These are phyloP conservation scores for Candida ponderosae DNA, from an alignment of 805 yeast species.

Conservation along the genomic window DNA sequence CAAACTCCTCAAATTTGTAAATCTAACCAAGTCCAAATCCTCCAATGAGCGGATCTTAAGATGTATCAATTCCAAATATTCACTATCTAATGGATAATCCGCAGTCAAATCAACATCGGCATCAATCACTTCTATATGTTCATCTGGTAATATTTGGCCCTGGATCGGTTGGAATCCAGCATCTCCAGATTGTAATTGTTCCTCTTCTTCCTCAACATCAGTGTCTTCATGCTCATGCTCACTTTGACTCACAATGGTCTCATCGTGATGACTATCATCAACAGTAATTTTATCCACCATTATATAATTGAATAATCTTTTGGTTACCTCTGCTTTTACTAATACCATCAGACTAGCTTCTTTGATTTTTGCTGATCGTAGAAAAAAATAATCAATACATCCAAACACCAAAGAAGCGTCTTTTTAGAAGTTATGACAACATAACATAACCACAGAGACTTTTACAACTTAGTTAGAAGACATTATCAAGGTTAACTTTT, in stretches of 20 bases:
- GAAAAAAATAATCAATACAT: no score
- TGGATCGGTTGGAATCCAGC: conserved; percentile 3
- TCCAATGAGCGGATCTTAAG: conserved; percentile 58
- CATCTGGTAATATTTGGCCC: conserved; percentile 24
- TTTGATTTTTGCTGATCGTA: no score
- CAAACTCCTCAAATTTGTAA: conserved; percentile 47
- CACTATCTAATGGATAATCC: conserved; percentile 46
- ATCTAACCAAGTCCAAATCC: conserved; percentile 50
- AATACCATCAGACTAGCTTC: no score
- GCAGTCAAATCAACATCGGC: conserved; percentile 62
- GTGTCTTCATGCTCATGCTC: conserved; percentile 18
- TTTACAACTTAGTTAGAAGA: no score
- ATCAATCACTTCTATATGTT: conserved; percentile 42
- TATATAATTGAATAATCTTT: no score
- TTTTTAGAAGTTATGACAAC: no score
- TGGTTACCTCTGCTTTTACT: no score
- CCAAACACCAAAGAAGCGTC: no score
- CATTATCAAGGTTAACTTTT: no score
- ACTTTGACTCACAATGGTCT: conserved; percentile 11
- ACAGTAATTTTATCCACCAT: conserved; percentile 2
- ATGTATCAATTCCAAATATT: conserved; percentile 59
- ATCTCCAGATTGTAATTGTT: background rate
- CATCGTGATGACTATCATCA: no score
- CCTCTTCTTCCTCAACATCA: conserved; percentile 1
- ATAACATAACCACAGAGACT: no score